Percentiles rank a stretch among this genome's conserved stretches.
Conservation (phyloP, 371 early-diverging fungal genomes). For the Dinochytrium kinnereticum region DNA sequence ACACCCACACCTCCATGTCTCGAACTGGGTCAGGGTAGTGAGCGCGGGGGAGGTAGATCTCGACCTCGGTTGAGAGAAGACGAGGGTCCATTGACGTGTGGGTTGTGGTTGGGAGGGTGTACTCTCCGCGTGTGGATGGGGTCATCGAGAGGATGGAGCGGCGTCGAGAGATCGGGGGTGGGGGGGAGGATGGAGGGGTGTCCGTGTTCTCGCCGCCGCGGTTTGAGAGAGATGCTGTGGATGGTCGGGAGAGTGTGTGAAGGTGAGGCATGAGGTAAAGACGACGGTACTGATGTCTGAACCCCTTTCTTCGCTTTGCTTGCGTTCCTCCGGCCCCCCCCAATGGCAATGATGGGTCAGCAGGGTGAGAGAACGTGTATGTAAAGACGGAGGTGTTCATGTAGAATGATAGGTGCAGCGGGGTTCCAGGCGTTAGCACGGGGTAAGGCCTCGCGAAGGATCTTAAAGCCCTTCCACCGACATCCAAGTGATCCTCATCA, state of each 20-base stretch:
- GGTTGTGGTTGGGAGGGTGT: background rate
- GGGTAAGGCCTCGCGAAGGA: constrained; percentile 49
- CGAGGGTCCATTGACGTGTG: background rate
- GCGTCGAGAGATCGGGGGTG: background rate
- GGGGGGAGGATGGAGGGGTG: background rate
- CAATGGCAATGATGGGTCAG: background rate
- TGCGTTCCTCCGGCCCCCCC: background rate
- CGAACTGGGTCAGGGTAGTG: constrained; percentile 14
- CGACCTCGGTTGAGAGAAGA: constrained; percentile 12
- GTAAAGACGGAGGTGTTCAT: background rate
- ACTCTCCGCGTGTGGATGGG: background rate
- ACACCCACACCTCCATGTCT: constrained; percentile 21
- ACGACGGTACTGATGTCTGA: constrained; percentile 14
- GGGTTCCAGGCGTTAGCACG: constrained; percentile 41
- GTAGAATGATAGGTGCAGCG: constrained; percentile 9
- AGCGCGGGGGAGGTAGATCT: constrained; percentile 7
- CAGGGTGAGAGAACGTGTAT: constrained; percentile 18
- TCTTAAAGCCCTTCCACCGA: constrained; percentile 41
- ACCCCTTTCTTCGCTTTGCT: background rate
- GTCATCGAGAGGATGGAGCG: background rate
- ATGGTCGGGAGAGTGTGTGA: background rate
- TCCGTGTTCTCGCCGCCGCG: background rate
- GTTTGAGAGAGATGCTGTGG: background rate
- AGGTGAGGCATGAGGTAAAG: constrained; percentile 15
- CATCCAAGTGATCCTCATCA: constrained; percentile 27